phyloP scores from a whole-genome alignment of 169 alveolate genomes.

The Eimeria necatrix region DNA sequence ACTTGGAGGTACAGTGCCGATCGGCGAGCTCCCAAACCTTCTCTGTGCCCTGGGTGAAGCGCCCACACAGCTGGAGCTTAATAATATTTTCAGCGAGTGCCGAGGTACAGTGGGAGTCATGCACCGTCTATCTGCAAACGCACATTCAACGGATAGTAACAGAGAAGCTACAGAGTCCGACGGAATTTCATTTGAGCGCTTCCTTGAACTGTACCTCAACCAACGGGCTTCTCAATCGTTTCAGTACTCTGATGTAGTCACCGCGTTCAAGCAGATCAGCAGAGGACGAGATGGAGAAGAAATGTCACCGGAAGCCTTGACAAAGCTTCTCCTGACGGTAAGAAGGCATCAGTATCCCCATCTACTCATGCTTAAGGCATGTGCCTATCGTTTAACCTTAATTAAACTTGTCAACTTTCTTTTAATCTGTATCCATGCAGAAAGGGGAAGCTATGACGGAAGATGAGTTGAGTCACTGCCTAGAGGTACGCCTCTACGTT shows the following conservation, averaged over 20 bases:
- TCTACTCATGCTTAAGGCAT: too few species aligned
- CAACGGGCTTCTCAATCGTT: conserved; percentile 72
- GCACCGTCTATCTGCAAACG: conserved; percentile 67
- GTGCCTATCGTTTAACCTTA: too few species aligned
- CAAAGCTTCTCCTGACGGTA: conserved; percentile 39
- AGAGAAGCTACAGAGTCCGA: conserved; percentile 87
- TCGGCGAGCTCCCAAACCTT: conserved; percentile 91
- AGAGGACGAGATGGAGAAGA: conserved; percentile 25
- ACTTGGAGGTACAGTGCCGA: conserved; percentile 92
- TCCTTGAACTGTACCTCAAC: conserved; percentile 78
- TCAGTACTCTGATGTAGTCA: conserved; percentile 63
- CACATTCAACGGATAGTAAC: conserved; percentile 84
- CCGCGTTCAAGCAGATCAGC: conserved; percentile 53
- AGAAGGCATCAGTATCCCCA: not conserved
- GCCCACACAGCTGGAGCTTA: conserved; percentile 94
- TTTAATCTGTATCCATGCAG: not conserved
- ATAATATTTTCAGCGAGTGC: conserved; percentile 91
- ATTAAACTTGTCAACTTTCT: not conserved
- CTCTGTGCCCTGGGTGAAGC: conserved; percentile 95
- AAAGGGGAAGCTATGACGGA: conserved; percentile 63
- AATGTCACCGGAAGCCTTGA: conserved; percentile 22
- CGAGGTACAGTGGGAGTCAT: not conserved
- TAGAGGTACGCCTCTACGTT: conserved; percentile 23
- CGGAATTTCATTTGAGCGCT: conserved; percentile 86
- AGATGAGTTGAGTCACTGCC: conserved; percentile 55